Evolutionary conservation across 192 early-diverging fungal genomes (phyloP).

Genomic region (Phycomyces nitens): DNA sequence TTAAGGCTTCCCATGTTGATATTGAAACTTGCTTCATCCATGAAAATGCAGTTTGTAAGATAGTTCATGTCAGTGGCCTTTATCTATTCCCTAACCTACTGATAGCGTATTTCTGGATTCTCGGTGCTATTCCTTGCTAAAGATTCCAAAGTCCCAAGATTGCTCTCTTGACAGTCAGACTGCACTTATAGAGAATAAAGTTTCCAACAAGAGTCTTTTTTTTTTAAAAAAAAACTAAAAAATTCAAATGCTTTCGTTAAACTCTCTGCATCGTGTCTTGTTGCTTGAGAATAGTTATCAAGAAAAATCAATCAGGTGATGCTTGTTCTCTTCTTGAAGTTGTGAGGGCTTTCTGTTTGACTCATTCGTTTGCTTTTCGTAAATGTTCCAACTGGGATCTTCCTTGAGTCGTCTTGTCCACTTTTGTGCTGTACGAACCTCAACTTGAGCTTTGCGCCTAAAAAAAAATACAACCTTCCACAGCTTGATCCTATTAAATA

Average conservation of each 20-base stretch:
- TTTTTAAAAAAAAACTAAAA: constrained; percentile 3
- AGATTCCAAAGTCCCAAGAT: background rate
- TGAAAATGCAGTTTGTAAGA: constrained; percentile 16
- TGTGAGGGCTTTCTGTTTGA: background rate
- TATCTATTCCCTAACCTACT: background rate
- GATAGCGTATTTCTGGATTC: background rate
- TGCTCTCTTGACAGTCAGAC: background rate
- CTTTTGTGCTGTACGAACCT: background rate
- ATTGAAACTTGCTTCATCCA: constrained; percentile 35
- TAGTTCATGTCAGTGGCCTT: background rate
- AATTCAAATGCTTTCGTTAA: background rate
- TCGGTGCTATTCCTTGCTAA: constrained; percentile 3
- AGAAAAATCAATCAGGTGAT: background rate
- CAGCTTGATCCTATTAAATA: constrained; percentile 8
- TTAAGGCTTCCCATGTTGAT: constrained; percentile 27
- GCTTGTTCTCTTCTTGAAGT: constrained; percentile 4
- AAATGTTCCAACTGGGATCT: background rate
- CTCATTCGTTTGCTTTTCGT: background rate
- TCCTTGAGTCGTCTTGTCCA: background rate
- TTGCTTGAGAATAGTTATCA: constrained; percentile 1
- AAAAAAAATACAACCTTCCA: background rate
- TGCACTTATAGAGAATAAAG: constrained; percentile 9
- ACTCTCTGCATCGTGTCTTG: background rate
- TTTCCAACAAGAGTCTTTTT: constrained; percentile 2
- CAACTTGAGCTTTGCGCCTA: background rate